Percentiles rank a stretch among this genome's conserved stretches.
Conservation (phyloP, 768 basidiomycete genomes). For the Porpolomopsis calyptriformis region DNA sequence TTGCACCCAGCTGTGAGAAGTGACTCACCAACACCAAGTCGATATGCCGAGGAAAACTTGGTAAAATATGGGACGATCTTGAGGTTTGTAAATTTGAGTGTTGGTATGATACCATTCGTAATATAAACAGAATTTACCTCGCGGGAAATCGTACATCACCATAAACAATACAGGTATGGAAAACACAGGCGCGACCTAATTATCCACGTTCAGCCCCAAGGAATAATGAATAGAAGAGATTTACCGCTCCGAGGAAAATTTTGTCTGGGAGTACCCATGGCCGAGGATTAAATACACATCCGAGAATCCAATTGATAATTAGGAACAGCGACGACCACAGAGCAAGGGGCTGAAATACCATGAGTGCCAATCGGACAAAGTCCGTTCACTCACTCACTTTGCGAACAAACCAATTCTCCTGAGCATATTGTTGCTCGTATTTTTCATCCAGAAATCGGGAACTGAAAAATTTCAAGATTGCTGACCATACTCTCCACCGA, state of each 20-base stretch:
- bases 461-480: slow-evolving; percentile 45
- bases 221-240: slow-evolving; percentile 15
- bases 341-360: slow-evolving; percentile 36
- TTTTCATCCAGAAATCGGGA: slow-evolving; percentile 50
- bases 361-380: background rate
- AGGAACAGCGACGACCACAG: slow-evolving; percentile 56
- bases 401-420: slow-evolving; percentile 64
- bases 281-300: slow-evolving; percentile 37
- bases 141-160: slow-evolving; percentile 65
- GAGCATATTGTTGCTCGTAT: slow-evolving; percentile 35
- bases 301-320: slow-evolving; percentile 60
- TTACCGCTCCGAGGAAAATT: slow-evolving; percentile 47
- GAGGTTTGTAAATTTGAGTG: background rate
- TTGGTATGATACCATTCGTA: background rate
- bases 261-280: slow-evolving; percentile 42
- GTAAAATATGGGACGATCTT: slow-evolving; percentile 43
- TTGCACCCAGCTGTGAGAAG: background rate
- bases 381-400: slow-evolving; percentile 23
- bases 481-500: slow-evolving; percentile 51
- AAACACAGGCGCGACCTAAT: slow-evolving; percentile 39
- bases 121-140: slow-evolving; percentile 20
- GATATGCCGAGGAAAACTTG: slow-evolving; percentile 49
- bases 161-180: slow-evolving; percentile 28
- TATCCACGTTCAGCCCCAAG: background rate
- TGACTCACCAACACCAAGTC: slow-evolving; percentile 52